phyloP scores from a whole-genome alignment of 2,329 filamentous ascomycete species.

The Trichophyton mentagrophytes region DNA sequence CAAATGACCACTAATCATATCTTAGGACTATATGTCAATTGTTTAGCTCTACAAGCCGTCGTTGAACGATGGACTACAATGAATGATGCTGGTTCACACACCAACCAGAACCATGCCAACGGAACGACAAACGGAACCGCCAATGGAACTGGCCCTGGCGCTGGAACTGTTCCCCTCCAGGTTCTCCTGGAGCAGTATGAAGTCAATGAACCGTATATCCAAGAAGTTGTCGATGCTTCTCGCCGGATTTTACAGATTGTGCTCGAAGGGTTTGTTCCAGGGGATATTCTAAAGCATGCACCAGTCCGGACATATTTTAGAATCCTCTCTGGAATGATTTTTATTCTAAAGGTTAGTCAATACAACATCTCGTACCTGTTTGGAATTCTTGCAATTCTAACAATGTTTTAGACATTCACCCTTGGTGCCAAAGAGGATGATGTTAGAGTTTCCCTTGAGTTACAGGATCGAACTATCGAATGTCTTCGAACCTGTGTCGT shows the following conservation, averaged over 20 bases:
- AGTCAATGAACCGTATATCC: slow-evolving; percentile 49
- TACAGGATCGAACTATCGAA: slow-evolving; percentile 47
- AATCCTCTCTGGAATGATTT: slow-evolving; percentile 52
- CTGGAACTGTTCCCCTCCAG: slow-evolving; percentile 24
- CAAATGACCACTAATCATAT: slow-evolving; percentile 11
- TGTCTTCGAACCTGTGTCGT: slow-evolving; percentile 49
- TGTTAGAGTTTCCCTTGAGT: slow-evolving; percentile 44
- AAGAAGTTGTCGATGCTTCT: slow-evolving; percentile 49
- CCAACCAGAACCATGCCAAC: slow-evolving; percentile 19
- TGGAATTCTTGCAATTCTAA: slow-evolving; percentile 9
- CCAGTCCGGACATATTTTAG: slow-evolving; percentile 53
- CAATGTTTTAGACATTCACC: slow-evolving; percentile 41
- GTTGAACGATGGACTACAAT: slow-evolving; percentile 83
- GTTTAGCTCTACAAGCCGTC: slow-evolving; percentile 82
- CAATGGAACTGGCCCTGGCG: slow-evolving; percentile 7
- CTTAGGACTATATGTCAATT: slow-evolving; percentile 67
- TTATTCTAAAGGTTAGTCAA: slow-evolving; percentile 44
- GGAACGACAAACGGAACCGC: slow-evolving; percentile 6
- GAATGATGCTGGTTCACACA: slow-evolving; percentile 19
- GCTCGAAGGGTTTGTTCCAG: slow-evolving; percentile 45
- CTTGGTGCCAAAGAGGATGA: slow-evolving; percentile 51
- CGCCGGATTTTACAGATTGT: slow-evolving; percentile 48
- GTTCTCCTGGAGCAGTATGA: slow-evolving; percentile 38
- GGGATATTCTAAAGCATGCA: slow-evolving; percentile 47
- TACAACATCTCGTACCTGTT: not conserved